Base-by-base conservation (phyloP, 148 eudicot genomes). In the Talinum fruticosum region DNA sequence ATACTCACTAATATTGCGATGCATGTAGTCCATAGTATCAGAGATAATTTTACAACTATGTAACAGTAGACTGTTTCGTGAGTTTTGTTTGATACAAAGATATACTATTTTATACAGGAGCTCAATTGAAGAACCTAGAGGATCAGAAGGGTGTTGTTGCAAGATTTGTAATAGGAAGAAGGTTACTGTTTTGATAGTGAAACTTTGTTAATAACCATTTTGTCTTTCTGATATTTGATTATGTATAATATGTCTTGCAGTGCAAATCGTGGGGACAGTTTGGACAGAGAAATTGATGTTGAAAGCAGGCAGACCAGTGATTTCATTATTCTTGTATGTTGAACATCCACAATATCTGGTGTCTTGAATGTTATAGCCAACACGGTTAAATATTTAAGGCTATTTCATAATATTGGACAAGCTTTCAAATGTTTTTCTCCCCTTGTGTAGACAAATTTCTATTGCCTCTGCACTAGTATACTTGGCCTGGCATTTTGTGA, bases 161-260 rank as follows among this genome's bases (percentile, higher is more conserved):
- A 82, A 91, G 95, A 87, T 93, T 93, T 86, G 89, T 93, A 5
- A 88, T 93, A 69, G 97, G 97, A 84, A 89, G 87, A 91, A 93
- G 97, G 97, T 93, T 36, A 85, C 73, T 83, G 53, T 76, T 73
- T 61, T 73, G 37, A 38, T 77, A 57, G 44, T 61, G 38, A 47
- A 28, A 41, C 66, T 37, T 30, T 45, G 24, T 54, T 24, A 35
- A 16, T 13, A 38, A 19, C 10, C 38, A 3, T 2, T 14, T 69
- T 57, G 38, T 71, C 47, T 37, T 72, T 7, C 36, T 72, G 45
- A 72, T 37, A 76, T 19, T 84, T 71, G 78, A 59, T 81, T 45
- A 53, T 53, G 45, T 37, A 72, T 57, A 68, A 78, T 72, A 19
- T 75, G 28, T 87, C 80, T 79, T 83, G 84, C 91, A 91, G 95